Base-by-base conservation (phyloP, 2,329 filamentous ascomycete species). In the Epichloe brachyelytri region DNA sequence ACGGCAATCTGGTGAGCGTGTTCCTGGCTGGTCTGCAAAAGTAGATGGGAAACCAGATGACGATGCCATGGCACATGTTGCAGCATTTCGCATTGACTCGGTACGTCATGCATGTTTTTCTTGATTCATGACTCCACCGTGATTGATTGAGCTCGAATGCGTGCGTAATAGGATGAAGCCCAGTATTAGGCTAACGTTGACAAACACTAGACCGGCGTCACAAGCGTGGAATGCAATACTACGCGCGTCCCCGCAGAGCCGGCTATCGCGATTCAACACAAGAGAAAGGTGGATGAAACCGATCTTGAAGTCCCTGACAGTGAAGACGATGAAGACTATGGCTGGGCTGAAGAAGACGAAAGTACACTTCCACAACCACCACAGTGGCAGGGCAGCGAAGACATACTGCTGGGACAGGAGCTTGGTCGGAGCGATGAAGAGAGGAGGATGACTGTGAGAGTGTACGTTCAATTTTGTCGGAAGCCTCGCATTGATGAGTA, bases 291-390 rank as follows among this genome's bases (percentile, higher is more conserved):
- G 49, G 66, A 59, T 33, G 76, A 83, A 43, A 76, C 80, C 4
- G 77, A 75, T 49, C 69, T 79, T 46, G 79, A 82, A 58, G 71
- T 82, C 44, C 73, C 77, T 2, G 79, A 82, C 54, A 83, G 78
- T 55, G 79, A 82, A 43, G 77, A 76, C 33, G 81, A 84, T 53
- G 83, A 87, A 55, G 80, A 86, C 59, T 87, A 86, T 59, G 83
- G 82, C 14, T 88, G 84, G 84, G 77, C 76, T 39, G 78, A 85
- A 49, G 77, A 80, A 43, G 80, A 83, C 58, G 82, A 84, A 51
- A 75, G 77, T 51, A 73, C 76, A 48, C 68, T 82, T 58, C 79
- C 80, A 11, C 69, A 68, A 3, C 79, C 79, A n/a, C 78, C 79
- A 8, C 80, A 83, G 62, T 83, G 79, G 78, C 80, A 83, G 64